Percentiles rank a stretch among this genome's conserved stretches.
Evolutionary conservation across 2,329 filamentous ascomycete species (phyloP).

Genomic region (Fusarium stilboides): DNA sequence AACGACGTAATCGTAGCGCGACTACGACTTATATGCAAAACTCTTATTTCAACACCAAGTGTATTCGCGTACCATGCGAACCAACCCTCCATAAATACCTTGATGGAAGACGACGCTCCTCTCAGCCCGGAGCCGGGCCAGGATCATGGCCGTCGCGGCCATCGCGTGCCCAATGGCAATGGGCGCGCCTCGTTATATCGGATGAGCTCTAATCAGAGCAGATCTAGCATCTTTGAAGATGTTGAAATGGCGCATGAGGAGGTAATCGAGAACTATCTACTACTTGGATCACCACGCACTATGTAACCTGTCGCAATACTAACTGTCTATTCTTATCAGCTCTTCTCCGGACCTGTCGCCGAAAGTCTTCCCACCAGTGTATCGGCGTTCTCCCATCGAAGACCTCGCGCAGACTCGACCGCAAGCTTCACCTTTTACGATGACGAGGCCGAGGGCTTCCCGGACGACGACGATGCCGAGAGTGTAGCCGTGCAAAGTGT

Average conservation of each 20-base stretch:
- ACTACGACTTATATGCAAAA: conserved; percentile 35
- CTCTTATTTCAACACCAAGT: conserved; percentile 16
- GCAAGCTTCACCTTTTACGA: conserved; percentile 93
- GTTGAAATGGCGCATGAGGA: conserved; percentile 99
- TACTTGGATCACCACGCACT: neutral
- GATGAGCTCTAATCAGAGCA: conserved; percentile 79
- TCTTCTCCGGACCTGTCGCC: conserved; percentile 92
- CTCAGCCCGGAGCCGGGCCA: conserved; percentile 35
- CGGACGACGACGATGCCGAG: conserved; percentile 52
- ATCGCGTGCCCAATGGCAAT: conserved; percentile 40
- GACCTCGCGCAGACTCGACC: conserved; percentile 84
- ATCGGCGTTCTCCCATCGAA: conserved; percentile 90
- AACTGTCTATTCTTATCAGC: conserved; percentile 56
- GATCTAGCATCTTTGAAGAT: conserved; percentile 87
- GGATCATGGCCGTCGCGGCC: conserved; percentile 35
- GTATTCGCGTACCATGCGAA: conserved; percentile 40
- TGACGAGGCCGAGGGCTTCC: conserved; percentile 66
- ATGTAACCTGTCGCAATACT: conserved; percentile 1
- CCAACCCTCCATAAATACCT: conserved; percentile 22
- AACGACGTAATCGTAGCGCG: conserved; percentile 47
- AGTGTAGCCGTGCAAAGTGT: conserved; percentile 47
- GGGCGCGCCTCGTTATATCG: conserved; percentile 67
- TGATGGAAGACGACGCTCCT: conserved; percentile 52
- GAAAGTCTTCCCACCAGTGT: conserved; percentile 96
- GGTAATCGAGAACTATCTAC: conserved; percentile 62